Evolutionary conservation across 148 eudicot species (phyloP), one percentile per base, ranked within the genome.

Genomic region (Linanthus parryae): DNA sequence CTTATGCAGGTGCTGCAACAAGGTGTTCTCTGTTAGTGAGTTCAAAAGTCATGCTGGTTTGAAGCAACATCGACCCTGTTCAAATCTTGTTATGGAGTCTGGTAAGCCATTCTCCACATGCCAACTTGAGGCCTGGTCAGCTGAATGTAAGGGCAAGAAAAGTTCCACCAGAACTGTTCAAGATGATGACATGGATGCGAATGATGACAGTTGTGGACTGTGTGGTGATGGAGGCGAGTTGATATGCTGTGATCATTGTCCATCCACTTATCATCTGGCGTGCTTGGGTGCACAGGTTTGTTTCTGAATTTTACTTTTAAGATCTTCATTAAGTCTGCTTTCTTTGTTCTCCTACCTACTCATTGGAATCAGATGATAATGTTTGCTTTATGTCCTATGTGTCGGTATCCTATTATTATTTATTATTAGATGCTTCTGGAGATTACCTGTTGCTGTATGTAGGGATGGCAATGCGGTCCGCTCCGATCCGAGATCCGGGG

Each of bases 191-290:
- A 58, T 66, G 44, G 98, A 92, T 65, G 64, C 77, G 63, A 87
- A 80, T 70, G 98, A 92, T 69, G 98, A 92, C 69, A 84, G 84
- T 24, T 92, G 98, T 77, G 98, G 98, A 24, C 59, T 83, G 51
- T 92, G 98, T 75, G 98, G 98, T n/a, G 96, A 81, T 63, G 95
- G 83, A 24, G 98, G 98, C 17, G 94, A 92, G 74, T 53, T 92
- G 66, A 73, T 92, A 36, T 92, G 98, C 50, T 92, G 98, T 63
- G 98, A 92, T 57, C 75, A 82, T 71, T 92, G 98, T 63, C 98
- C 94, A 64, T 79, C 98, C 43, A 88, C 98, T 38, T 92, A 74
- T 66, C 98, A 92, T 62, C 95, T 71, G 68, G 73, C 81, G 53
- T 92, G 98, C 79, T 75, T 92, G 75, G 65, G 59, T 54, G 72